These are phyloP conservation scores for Porogramme epimiltina DNA, from an alignment of 1,284 basidiomycete genomes.

Conservation along the genomic window DNA sequence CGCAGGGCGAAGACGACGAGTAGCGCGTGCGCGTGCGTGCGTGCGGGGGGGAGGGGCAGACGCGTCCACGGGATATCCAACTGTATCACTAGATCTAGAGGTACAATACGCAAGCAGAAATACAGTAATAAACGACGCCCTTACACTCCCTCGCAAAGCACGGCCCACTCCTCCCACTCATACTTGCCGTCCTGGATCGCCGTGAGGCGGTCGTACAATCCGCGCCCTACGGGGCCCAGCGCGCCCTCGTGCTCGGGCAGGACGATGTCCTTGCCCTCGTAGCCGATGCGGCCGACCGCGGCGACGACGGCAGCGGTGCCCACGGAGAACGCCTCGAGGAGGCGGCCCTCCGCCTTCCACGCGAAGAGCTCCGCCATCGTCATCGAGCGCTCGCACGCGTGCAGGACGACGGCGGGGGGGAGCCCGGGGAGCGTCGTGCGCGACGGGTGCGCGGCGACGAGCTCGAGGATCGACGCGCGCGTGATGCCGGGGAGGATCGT, in stretches of 20 bases:
- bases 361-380: constrained; percentile 59
- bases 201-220: constrained; percentile 55
- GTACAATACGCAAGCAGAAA: constrained; percentile 9
- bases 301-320: constrained; percentile 73
- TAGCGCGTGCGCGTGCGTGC: constrained; percentile 4
- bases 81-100: constrained; percentile 10
- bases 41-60: no score
- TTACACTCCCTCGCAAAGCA: constrained; percentile 33
- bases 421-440: constrained; percentile 49
- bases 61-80: no score
- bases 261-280: constrained; percentile 51
- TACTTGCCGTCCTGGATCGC: constrained; percentile 68
- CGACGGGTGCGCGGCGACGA: constrained; percentile 56
- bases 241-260: constrained; percentile 49
- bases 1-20: constrained; percentile 18
- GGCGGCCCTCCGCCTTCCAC: constrained; percentile 47
- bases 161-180: constrained; percentile 56
- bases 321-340: constrained; percentile 74
- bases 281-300: constrained; percentile 59
- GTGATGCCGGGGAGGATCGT: constrained; percentile 79
- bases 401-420: constrained; percentile 41
- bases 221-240: constrained; percentile 57
- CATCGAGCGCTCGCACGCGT: constrained; percentile 38
- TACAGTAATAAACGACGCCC: constrained; percentile 7
- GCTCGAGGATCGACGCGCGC: constrained; percentile 68